Evolutionary conservation across 2,329 filamentous ascomycete genomes (phyloP), one percentile per base, ranked within the genome.

Genomic region (Curvularia eragrostidis): DNA sequence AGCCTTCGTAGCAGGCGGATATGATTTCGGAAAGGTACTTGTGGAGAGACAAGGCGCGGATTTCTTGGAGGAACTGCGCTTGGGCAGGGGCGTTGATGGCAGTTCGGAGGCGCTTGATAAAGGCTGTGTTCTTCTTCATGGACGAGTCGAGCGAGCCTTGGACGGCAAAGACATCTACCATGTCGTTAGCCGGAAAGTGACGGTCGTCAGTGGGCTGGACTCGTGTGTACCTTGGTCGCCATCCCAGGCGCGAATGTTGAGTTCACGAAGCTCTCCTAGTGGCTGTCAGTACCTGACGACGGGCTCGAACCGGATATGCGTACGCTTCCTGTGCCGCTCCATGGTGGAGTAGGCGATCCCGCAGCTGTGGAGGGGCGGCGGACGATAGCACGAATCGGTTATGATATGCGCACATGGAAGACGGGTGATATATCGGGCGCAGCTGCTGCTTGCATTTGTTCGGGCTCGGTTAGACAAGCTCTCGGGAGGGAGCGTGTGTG

Each of bases 11-110:
- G 80, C 92, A 96, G 60, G 94, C 94, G 21, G 93, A 93, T 69
- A 97, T 93, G 67, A 98, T 96, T 79, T 98, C 94, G 67, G 94
- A 97, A 15, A 98, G 87, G 78, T 98, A 98, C 76, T 97, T 97
- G 83, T 94, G 91, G 49, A 98, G 85, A 67, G 93, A 97, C 26
- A 98, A 84, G 24, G 91, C 91, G 69, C 90, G 89, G 69, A 97
- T 93, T 75, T 98, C 94, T 75, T 94, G 88, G 47, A 97, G 81
- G 78, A 98, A 96, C 58, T 92, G 95, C 65, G 86, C 83, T 53
- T 93, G 87, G 54, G 90, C 91, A 55, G 92, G 84, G 48, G 91
- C 81, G 63, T 90, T 93, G 63, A 98, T 89, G 59, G 92, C 91
- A 57, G 94, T 97, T 68, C 94, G 91, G 54, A 98, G 84, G 72